Percentiles rank a stretch among this genome's conserved stretches.
These are phyloP conservation scores for Rhizopogon vinicolor DNA, from an alignment of 768 basidiomycete species.

Conservation along the genomic window DNA sequence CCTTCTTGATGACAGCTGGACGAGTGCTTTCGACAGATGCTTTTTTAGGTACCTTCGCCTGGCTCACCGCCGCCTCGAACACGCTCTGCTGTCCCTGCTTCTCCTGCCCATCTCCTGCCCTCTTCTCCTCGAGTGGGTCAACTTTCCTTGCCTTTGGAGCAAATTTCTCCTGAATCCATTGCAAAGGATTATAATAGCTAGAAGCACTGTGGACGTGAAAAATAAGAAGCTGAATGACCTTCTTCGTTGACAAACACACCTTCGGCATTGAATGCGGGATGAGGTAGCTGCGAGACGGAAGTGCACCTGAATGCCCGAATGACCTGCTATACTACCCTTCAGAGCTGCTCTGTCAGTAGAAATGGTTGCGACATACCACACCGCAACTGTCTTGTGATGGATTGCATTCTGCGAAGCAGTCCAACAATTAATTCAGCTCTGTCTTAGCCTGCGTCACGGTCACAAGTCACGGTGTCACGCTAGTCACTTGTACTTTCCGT, in stretches of 20 bases:
- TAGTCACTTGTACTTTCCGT: slow-evolving; percentile 19
- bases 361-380: slow-evolving; percentile 15
- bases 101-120: slow-evolving; percentile 39
- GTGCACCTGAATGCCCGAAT: slow-evolving; percentile 9
- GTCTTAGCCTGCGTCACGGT: slow-evolving; percentile 9
- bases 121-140: slow-evolving; percentile 38
- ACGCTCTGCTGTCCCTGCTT: slow-evolving; percentile 21
- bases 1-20: slow-evolving; percentile 18
- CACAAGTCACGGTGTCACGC: slow-evolving; percentile 1
- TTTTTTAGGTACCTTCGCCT: slow-evolving; percentile 3
- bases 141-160: slow-evolving; percentile 40
- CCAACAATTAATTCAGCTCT: slow-evolving; percentile 14
- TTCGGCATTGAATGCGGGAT: slow-evolving; percentile 32
- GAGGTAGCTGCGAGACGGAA: slow-evolving; percentile 6
- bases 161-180: slow-evolving; percentile 62
- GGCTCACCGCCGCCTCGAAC: slow-evolving; percentile 14
- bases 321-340: slow-evolving; percentile 8
- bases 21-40: neutral
- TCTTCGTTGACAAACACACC: slow-evolving; percentile 30
- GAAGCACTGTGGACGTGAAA: slow-evolving; percentile 17
- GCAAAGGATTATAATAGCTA: slow-evolving; percentile 53
- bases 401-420: slow-evolving; percentile 19
- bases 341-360: neutral
- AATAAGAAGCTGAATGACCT: neutral
- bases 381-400: slow-evolving; percentile 18